These are phyloP conservation scores for Exophiala viscosa DNA, from an alignment of 2,329 filamentous ascomycete genomes.

Conservation along the genomic window DNA sequence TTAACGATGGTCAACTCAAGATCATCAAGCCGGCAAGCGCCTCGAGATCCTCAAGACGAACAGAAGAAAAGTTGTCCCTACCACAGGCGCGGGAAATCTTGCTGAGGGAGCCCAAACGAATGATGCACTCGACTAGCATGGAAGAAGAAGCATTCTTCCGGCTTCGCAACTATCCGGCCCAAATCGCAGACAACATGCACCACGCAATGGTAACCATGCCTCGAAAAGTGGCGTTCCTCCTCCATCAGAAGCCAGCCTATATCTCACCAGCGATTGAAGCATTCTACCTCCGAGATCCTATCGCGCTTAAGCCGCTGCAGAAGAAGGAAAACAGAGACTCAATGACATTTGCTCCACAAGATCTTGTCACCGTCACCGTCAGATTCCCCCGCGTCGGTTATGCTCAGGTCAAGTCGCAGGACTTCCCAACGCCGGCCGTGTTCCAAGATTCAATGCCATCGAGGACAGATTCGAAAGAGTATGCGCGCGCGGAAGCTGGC, in stretches of 20 bases:
- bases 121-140: constrained; percentile 69
- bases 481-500: constrained; percentile 60
- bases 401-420: constrained; percentile 83
- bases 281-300: constrained; percentile 85
- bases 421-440: constrained; percentile 64
- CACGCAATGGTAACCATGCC: constrained; percentile 70
- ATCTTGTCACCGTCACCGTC: constrained; percentile 74
- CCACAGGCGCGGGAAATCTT: constrained; percentile 63
- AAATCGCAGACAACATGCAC: constrained; percentile 73
- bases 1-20: constrained; percentile 70
- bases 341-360: constrained; percentile 67
- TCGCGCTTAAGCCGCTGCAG: constrained; percentile 66
- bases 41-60: constrained; percentile 39
- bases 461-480: constrained; percentile 43
- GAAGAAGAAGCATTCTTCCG: constrained; percentile 90
- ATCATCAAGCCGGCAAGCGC: constrained; percentile 62
- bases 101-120: constrained; percentile 49
- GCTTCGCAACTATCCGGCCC: constrained; percentile 74
- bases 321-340: constrained; percentile 47
- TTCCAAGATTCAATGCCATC: constrained; percentile 47
- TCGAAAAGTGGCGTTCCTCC: constrained; percentile 72
- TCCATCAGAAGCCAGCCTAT: constrained; percentile 70
- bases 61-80: constrained; percentile 54
- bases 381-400: constrained; percentile 86
- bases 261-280: constrained; percentile 82